A percentile compares a stretch with the other conserved stretches of the same genome.
phyloP scores from a whole-genome alignment of 345 rosid genomes.

The Hypericum perforatum region DNA sequence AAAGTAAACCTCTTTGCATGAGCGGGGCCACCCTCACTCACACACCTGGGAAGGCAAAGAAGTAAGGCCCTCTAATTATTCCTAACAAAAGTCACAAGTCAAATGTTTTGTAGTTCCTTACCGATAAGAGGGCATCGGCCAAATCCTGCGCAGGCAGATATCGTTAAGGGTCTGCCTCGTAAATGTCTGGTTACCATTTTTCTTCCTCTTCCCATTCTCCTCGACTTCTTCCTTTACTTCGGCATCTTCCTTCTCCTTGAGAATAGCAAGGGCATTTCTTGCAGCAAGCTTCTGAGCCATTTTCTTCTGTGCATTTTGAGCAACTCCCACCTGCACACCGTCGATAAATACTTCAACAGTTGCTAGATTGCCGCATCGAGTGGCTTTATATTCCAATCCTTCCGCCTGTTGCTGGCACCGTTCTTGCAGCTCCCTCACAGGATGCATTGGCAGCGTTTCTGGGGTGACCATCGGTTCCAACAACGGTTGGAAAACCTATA shows the following conservation, averaged over 20 bases:
- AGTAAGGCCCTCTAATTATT: conserved; percentile 1
- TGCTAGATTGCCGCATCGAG: conserved; percentile 76
- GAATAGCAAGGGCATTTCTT: conserved; percentile 69
- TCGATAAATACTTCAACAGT: conserved; percentile 94
- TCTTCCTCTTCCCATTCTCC: conserved; percentile 53
- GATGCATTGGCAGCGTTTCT: conserved; percentile 98
- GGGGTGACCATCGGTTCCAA: conserved; percentile 98
- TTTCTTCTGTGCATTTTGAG: conserved; percentile 94
- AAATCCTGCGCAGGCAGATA: conserved; percentile 83
- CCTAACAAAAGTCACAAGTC: not conserved
- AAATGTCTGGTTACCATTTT: conserved; percentile 74
- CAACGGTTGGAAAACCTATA: conserved; percentile 84
- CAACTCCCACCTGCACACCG: conserved; percentile 81
- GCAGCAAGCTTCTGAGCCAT: conserved; percentile 99
- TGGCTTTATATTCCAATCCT: conserved; percentile 89
- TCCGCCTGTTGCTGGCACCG: conserved; percentile 98
- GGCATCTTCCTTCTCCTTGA: conserved; percentile 75
- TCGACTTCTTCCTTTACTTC: conserved; percentile 40
- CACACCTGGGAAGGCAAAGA: conserved; percentile 42
- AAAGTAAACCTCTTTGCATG: conserved; percentile 90
- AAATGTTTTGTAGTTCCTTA: conserved; percentile 17
- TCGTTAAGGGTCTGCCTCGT: conserved; percentile 91
- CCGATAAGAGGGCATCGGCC: conserved; percentile 97
- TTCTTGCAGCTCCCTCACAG: conserved; percentile 97
- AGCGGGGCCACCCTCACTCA: conserved; percentile 91